Evolutionary conservation across 139 green algal genomes (phyloP).

Genomic region (Tetradesmus obliquus): DNA sequence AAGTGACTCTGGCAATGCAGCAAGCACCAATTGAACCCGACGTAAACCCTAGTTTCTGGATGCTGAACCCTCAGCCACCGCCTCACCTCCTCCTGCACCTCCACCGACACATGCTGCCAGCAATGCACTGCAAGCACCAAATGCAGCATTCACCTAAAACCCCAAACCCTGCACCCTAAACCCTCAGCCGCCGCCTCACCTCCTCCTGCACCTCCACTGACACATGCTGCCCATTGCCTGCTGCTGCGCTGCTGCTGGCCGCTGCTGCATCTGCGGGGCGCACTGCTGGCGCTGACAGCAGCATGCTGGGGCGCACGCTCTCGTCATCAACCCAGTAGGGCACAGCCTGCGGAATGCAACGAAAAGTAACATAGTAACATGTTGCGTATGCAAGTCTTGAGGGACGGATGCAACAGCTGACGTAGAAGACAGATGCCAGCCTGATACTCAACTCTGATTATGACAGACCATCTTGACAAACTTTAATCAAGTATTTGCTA

Average conservation of each 20-base stretch:
- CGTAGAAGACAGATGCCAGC: too few species aligned
- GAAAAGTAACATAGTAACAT: background rate
- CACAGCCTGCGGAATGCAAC: constrained; percentile 64
- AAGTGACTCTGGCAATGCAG: too few species aligned
- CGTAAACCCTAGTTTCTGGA: too few species aligned
- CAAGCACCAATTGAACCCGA: too few species aligned
- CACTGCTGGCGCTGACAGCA: constrained; percentile 58
- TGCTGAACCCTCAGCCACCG: background rate
- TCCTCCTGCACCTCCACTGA: constrained; percentile 6
- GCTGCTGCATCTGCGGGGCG: background rate
- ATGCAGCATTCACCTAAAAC: background rate
- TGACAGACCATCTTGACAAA: too few species aligned
- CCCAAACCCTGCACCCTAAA: background rate
- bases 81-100: background rate
- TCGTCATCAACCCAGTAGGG: constrained; percentile 97
- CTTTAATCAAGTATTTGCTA: too few species aligned
- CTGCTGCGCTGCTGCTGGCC: background rate
- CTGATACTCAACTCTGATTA: too few species aligned
- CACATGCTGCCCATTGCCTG: background rate
- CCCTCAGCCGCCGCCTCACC: background rate
- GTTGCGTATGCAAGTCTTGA: too few species aligned
- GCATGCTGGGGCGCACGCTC: constrained; percentile 68
- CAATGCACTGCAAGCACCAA: background rate
- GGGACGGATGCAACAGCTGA: too few species aligned
- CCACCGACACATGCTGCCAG: background rate